Conservation (phyloP, 1,284 basidiomycete species). For the Ustilago tritici region DNA sequence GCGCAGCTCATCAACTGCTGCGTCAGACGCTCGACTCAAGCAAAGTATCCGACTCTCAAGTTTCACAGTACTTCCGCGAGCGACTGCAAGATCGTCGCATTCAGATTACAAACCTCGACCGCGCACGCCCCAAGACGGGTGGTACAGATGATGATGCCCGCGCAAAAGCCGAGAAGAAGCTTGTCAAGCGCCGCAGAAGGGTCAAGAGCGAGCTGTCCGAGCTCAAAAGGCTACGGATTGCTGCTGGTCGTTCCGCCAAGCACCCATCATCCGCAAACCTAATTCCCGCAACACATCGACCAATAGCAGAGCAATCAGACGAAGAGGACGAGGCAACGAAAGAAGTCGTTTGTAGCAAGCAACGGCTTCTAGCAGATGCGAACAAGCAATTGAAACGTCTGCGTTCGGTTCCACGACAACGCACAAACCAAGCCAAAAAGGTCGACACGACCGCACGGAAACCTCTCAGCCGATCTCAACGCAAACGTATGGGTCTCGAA, state of each 20-base stretch:
- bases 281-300: neutral
- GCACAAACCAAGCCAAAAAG: constrained; percentile 33
- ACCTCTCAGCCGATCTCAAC: constrained; percentile 39
- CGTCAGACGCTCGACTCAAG: constrained; percentile 20
- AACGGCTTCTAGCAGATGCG: constrained; percentile 27
- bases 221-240: constrained; percentile 44
- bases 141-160: constrained; percentile 30
- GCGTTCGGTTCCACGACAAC: constrained; percentile 19
- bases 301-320: neutral
- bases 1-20: constrained; percentile 29
- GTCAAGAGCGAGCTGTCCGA: constrained; percentile 46
- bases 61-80: constrained; percentile 38
- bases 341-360: constrained; percentile 29
- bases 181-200: constrained; percentile 34
- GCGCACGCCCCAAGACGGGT: constrained; percentile 42
- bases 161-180: constrained; percentile 33
- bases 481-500: constrained; percentile 45
- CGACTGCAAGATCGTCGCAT: constrained; percentile 51
- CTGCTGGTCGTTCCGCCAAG: constrained; percentile 21
- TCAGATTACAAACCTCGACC: constrained; percentile 52
- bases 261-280: neutral
- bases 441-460: constrained; percentile 21
- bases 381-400: constrained; percentile 33
- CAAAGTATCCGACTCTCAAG: constrained; percentile 31
- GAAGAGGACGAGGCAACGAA: constrained; percentile 3